phyloP scores from a whole-genome alignment of 441 rosid species.

The Erodium trifolium region DNA sequence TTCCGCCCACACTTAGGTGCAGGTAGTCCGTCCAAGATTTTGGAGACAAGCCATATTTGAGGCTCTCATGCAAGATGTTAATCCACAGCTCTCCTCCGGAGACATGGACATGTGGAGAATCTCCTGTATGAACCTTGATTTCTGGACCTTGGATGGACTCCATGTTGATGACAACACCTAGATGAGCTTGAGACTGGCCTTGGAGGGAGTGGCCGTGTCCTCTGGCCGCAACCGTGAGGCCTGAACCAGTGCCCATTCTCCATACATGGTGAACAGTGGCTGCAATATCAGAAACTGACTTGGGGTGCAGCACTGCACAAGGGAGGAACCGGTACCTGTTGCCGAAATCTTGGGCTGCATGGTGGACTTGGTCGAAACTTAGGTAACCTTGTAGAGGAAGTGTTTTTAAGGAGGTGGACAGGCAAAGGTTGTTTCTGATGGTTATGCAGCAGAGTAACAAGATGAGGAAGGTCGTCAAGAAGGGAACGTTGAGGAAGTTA shows the following conservation, averaged over 20 bases:
- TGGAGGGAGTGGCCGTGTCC: constrained; percentile 93
- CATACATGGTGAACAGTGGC: constrained; percentile 58
- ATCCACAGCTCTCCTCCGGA: constrained; percentile 93
- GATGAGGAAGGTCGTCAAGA: constrained; percentile 28
- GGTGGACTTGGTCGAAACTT: constrained; percentile 49
- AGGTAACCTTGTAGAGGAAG: constrained; percentile 65
- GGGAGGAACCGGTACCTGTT: constrained; percentile 60
- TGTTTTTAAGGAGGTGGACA: constrained; percentile 47
- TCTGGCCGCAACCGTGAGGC: constrained; percentile 84
- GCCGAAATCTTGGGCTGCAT: constrained; percentile 83
- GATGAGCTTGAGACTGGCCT: constrained; percentile 80
- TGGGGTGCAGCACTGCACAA: constrained; percentile 69
- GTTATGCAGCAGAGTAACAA: constrained; percentile 50
- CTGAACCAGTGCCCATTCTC: constrained; percentile 71
- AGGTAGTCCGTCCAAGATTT: constrained; percentile 98
- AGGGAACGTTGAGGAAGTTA: constrained; percentile 28
- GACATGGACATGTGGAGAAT: constrained; percentile 54
- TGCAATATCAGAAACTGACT: constrained; percentile 70
- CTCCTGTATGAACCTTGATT: constrained; percentile 44
- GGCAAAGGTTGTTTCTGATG: constrained; percentile 45
- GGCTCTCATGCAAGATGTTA: constrained; percentile 65
- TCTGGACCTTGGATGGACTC: constrained; percentile 47
- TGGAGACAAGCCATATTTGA: constrained; percentile 78
- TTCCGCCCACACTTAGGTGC: constrained; percentile 90
- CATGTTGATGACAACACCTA: constrained; percentile 81